Evolutionary conservation across 2,329 filamentous ascomycete species (phyloP).

Genomic region (Capronia coronata): DNA sequence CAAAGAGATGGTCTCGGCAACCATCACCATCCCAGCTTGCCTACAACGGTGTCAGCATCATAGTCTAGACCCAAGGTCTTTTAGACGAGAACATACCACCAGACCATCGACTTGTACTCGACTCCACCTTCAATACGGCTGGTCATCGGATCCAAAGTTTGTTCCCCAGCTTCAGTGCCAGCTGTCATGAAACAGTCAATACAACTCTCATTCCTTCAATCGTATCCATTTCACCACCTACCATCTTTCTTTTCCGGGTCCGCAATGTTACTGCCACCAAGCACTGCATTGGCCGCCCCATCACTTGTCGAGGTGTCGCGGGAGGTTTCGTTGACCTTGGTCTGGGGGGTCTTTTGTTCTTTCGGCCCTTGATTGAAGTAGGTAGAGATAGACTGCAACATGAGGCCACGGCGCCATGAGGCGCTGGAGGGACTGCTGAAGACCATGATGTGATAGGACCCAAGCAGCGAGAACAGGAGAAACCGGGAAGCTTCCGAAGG

Average conservation of each 20-base stretch:
- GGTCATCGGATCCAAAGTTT: constrained; percentile 12
- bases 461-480: not conserved
- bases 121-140: constrained; percentile 15
- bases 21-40: constrained; percentile 41
- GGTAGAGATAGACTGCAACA: constrained; percentile 10
- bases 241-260: constrained; percentile 4
- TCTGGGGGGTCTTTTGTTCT: constrained; percentile 1
- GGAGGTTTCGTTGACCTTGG: constrained; percentile 1
- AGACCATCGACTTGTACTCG: constrained; percentile 23
- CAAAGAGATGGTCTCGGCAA: constrained; percentile 54
- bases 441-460: not conserved
- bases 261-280: not conserved
- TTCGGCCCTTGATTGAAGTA: constrained; percentile 7
- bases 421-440: constrained; percentile 5
- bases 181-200: not conserved
- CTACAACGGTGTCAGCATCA: constrained; percentile 36
- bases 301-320: constrained; percentile 1
- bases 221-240: not conserved
- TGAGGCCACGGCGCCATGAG: constrained; percentile 8
- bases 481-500: not conserved
- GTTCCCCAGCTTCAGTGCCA: not conserved
- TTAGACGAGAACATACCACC: constrained; percentile 13
- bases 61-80: not conserved
- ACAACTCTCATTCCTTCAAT: not conserved
- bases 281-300: not conserved